Conservation (phyloP, 2,329 filamentous ascomycete genomes). For the Cercospora sesami region DNA sequence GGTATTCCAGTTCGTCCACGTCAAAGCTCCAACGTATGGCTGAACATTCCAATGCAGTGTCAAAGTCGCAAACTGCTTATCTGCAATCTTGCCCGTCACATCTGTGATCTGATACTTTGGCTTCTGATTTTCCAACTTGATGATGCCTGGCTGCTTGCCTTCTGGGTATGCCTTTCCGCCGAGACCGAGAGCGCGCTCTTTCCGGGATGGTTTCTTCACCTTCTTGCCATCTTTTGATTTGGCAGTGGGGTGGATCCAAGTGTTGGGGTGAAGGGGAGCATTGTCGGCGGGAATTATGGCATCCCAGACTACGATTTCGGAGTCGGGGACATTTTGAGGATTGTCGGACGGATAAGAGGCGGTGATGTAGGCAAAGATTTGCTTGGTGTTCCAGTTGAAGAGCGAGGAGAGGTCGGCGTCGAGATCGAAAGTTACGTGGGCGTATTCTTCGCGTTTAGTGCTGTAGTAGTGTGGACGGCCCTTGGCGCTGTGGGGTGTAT, state of each 20-base stretch:
- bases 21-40: slow-evolving; percentile 87
- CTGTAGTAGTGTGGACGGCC: slow-evolving; percentile 96
- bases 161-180: slow-evolving; percentile 36
- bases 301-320: slow-evolving; percentile 90
- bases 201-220: slow-evolving; percentile 26
- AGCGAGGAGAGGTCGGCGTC: slow-evolving; percentile 87
- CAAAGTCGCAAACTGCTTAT: slow-evolving; percentile 71
- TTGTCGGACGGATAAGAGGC: slow-evolving; percentile 62
- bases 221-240: slow-evolving; percentile 20
- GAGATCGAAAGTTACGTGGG: slow-evolving; percentile 88
- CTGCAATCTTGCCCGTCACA: slow-evolving; percentile 74
- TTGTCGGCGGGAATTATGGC: slow-evolving; percentile 78
- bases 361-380: slow-evolving; percentile 94
- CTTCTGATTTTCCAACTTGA: slow-evolving; percentile 78
- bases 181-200: slow-evolving; percentile 19
- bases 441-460: slow-evolving; percentile 90
- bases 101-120: slow-evolving; percentile 98
- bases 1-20: slow-evolving; percentile 63
- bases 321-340: slow-evolving; percentile 42
- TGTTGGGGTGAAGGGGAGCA: slow-evolving; percentile 55
- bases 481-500: slow-evolving; percentile 64
- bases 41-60: slow-evolving; percentile 94
- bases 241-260: slow-evolving; percentile 54
- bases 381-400: slow-evolving; percentile 99
- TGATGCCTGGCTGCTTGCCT: slow-evolving; percentile 59